phyloP scores from a whole-genome alignment of 116 monocot species.

The Trichopus zeylanicus region DNA sequence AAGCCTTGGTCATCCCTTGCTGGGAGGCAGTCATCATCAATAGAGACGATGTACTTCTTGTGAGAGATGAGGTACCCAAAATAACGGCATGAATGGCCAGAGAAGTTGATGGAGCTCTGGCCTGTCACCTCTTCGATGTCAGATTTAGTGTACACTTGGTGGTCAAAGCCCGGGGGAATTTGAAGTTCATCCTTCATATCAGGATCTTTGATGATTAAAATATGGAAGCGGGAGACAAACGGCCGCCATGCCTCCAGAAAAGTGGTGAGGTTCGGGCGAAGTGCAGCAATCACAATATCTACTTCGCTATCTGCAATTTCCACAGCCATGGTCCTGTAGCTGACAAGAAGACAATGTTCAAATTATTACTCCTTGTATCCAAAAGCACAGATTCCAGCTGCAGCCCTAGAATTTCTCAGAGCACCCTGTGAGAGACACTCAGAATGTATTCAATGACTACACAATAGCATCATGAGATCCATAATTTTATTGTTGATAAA shows the following conservation, averaged over 20 bases:
- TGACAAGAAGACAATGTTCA: background rate
- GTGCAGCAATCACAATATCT: conserved; percentile 77
- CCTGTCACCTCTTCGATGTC: conserved; percentile 43
- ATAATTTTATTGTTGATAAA: background rate
- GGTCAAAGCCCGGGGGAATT: conserved; percentile 69
- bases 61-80: conserved; percentile 76
- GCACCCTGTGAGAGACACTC: conserved; percentile 47
- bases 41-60: conserved; percentile 69
- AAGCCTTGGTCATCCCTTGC: conserved; percentile 29
- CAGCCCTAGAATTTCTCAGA: conserved; percentile 59
- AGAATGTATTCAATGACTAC: background rate
- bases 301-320: conserved; percentile 55
- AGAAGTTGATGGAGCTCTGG: conserved; percentile 46
- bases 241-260: conserved; percentile 72
- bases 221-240: conserved; percentile 56
- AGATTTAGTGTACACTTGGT: conserved; percentile 61
- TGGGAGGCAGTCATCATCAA: conserved; percentile 70
- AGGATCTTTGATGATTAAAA: conserved; percentile 76
- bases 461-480: background rate
- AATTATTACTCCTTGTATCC: background rate
- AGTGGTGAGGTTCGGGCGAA: conserved; percentile 46
- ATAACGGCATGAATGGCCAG: conserved; percentile 68
- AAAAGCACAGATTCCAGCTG: background rate
- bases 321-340: conserved; percentile 35
- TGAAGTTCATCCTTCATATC: conserved; percentile 46